Conservation (phyloP, 1,284 basidiomycete genomes). For the Apiotrichum porosum region DNA sequence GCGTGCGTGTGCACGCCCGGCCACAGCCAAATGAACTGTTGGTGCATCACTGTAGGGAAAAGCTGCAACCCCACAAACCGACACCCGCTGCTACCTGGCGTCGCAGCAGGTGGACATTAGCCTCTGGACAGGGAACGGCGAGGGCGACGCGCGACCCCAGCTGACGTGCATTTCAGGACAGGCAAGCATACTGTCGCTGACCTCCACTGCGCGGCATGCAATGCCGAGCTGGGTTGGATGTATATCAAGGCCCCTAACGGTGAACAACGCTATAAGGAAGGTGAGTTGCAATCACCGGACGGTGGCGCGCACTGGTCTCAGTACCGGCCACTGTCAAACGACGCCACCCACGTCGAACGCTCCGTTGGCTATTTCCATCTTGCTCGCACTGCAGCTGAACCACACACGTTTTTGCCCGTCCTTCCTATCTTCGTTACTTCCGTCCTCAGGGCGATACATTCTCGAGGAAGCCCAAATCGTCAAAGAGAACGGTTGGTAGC, state of each 20-base stretch:
- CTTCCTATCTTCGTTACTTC: not conserved
- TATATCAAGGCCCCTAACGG: conserved; percentile 45
- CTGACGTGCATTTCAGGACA: conserved; percentile 27
- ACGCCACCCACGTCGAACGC: too few species aligned
- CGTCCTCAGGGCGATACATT: conserved; percentile 39
- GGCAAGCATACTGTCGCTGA: conserved; percentile 47
- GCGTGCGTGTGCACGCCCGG: too few species aligned
- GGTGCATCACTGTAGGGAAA: too few species aligned
- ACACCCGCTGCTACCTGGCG: too few species aligned
- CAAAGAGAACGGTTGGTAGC: conserved; percentile 52
- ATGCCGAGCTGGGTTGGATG: conserved; percentile 44
- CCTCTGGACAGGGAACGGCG: not conserved
- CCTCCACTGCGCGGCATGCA: conserved; percentile 40
- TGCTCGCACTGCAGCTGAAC: not conserved
- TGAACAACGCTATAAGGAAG: conserved; percentile 48
- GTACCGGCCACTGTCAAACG: too few species aligned
- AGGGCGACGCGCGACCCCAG: not conserved
- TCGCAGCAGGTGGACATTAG: too few species aligned
- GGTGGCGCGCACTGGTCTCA: not conserved
- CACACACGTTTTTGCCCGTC: not conserved
- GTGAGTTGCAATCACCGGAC: conserved; percentile 15
- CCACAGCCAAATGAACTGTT: too few species aligned
- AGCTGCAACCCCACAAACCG: too few species aligned
- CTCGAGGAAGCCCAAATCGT: conserved; percentile 49
- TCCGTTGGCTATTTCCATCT: not conserved